Percentiles rank a stretch among this genome's conserved stretches.
Conservation (phyloP, 352 stramenopile genomes). For the Phytophthora lateralis region DNA sequence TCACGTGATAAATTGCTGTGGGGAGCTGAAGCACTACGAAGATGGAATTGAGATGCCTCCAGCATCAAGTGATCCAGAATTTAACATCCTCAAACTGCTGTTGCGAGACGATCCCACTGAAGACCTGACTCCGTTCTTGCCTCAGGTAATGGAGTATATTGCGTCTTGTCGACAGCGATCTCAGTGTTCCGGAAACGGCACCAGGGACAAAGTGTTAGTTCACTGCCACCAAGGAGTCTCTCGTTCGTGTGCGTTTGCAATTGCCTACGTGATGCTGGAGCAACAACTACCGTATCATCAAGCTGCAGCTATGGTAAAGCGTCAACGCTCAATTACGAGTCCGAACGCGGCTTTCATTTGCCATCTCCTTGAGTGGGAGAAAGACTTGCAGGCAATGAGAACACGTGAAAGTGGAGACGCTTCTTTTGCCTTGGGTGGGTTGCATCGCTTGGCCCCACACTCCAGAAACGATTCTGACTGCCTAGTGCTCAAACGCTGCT, state of each 20-base stretch:
- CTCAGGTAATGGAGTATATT: conserved; percentile 54
- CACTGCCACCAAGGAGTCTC: conserved; percentile 81
- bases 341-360: conserved; percentile 72
- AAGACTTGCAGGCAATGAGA: conserved; percentile 34
- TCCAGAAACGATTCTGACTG: conserved; percentile 47
- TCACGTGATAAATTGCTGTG: conserved; percentile 63
- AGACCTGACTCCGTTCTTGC: conserved; percentile 67
- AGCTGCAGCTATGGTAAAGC: conserved; percentile 48
- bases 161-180: conserved; percentile 18
- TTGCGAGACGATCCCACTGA: conserved; percentile 67
- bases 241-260: conserved; percentile 65
- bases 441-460: conserved; percentile 58
- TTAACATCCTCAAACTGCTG: conserved; percentile 39
- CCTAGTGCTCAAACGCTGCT: conserved; percentile 62
- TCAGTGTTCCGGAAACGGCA: neutral
- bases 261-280: conserved; percentile 67
- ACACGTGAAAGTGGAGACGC: neutral
- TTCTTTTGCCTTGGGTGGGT: conserved; percentile 13
- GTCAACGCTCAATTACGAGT: conserved; percentile 52
- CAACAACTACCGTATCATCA: conserved; percentile 37
- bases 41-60: conserved; percentile 9
- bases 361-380: conserved; percentile 72
- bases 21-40: conserved; percentile 35
- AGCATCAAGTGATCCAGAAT: conserved; percentile 3
- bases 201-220: conserved; percentile 43